Percentiles rank a stretch among this genome's conserved stretches.
These are phyloP conservation scores for Sugiyamaella castrensis DNA, from an alignment of 1,139 yeast genomes.

Conservation along the genomic window DNA sequence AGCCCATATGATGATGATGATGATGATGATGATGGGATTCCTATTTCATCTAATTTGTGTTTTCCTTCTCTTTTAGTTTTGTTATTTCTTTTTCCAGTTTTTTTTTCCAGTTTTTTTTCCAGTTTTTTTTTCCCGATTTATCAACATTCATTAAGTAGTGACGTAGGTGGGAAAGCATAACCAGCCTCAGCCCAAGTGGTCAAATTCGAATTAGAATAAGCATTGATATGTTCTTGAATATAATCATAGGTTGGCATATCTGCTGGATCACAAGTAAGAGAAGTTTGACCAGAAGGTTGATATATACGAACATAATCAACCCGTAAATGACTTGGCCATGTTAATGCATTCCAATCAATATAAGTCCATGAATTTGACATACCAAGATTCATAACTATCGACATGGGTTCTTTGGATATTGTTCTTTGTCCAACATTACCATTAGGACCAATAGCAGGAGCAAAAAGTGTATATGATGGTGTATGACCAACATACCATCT, in stretches of 20 bases:
- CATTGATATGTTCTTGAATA: conserved; percentile 59
- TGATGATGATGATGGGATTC: no score
- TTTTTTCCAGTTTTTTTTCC: no score
- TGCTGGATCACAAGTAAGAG: conserved; percentile 71
- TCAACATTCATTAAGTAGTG: no score
- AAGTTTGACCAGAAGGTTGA: conserved; percentile 55
- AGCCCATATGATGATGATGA: no score
- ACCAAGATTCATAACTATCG: conserved; percentile 73
- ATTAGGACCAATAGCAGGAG: conserved; percentile 69
- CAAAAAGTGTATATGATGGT: conserved; percentile 60
- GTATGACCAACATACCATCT: conserved; percentile 77
- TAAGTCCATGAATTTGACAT: conserved; percentile 79
- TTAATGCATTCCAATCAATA: conserved; percentile 69
- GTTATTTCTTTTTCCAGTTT: no score
- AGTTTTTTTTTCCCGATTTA: no score
- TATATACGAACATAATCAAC: conserved; percentile 77
- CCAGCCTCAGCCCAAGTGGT: conserved; percentile 71
- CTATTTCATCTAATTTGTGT: no score
- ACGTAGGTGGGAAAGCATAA: conserved; percentile 58
- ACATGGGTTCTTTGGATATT: conserved; percentile 83
- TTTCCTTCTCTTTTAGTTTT: no score
- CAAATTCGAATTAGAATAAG: conserved; percentile 59
- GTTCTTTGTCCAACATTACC: conserved; percentile 78
- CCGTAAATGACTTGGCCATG: conserved; percentile 65
- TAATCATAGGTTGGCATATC: conserved; percentile 73